A percentile compares a stretch with the other conserved stretches of the same genome.
Evolutionary conservation across 2,329 filamentous ascomycete species (phyloP).

Genomic region (Teratosphaeria destructans): DNA sequence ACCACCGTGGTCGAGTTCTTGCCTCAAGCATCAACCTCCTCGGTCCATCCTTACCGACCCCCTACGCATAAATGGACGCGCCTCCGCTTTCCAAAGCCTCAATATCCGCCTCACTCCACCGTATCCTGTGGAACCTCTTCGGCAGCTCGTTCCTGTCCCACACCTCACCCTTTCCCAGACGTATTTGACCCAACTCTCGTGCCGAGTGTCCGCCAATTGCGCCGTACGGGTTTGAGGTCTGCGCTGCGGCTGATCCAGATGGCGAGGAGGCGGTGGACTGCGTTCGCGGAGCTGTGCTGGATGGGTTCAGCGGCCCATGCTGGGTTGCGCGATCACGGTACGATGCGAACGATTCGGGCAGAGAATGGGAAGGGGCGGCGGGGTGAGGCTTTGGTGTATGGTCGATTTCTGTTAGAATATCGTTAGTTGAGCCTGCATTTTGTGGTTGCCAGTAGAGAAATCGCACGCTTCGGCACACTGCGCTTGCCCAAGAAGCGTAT

Average conservation of each 20-base stretch:
- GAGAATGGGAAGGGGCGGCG: constrained; percentile 53
- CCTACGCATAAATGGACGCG: constrained; percentile 39
- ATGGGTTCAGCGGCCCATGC: constrained; percentile 54
- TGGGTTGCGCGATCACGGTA: constrained; percentile 72
- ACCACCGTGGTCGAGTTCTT: neutral
- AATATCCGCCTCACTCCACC: constrained; percentile 74
- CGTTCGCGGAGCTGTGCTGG: neutral
- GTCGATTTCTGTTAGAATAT: constrained; percentile 50
- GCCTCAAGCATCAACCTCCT: neutral
- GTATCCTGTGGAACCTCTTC: constrained; percentile 63
- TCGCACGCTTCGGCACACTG: constrained; percentile 33
- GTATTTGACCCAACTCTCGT: constrained; percentile 60
- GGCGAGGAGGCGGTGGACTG: neutral
- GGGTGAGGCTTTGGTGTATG: constrained; percentile 65
- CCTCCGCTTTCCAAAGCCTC: constrained; percentile 92
- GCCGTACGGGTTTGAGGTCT: constrained; percentile 20
- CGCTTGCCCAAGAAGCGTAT: constrained; percentile 44
- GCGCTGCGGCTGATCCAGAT: constrained; percentile 5
- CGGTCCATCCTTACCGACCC: neutral
- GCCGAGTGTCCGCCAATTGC: constrained; percentile 54
- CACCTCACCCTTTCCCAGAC: constrained; percentile 60
- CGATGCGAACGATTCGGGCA: constrained; percentile 61
- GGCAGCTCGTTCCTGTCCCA: constrained; percentile 90
- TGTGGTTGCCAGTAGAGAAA: neutral
- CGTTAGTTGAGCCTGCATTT: constrained; percentile 4